A percentile compares a stretch with the other conserved stretches of the same genome.
These are phyloP conservation scores for Phialocephala sp. DNA, from an alignment of 2,329 filamentous ascomycete species.

Conservation along the genomic window DNA sequence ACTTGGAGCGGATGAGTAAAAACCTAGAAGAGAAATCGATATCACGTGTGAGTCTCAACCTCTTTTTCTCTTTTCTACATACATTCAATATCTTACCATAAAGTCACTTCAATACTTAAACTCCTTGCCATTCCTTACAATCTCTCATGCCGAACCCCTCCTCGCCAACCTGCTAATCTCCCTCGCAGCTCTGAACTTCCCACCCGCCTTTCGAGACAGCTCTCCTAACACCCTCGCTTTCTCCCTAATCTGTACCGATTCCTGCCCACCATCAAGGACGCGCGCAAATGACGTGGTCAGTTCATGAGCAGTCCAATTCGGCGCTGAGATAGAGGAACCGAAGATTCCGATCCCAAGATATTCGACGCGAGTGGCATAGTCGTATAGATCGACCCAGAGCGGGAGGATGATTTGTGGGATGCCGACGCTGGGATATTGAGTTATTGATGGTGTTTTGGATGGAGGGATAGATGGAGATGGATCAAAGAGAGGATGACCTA, in stretches of 20 bases:
- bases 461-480: background rate
- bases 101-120: too few species aligned
- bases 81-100: too few species aligned
- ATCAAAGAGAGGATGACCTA: conserved; percentile 38
- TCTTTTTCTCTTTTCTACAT: too few species aligned
- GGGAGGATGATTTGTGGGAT: conserved; percentile 53
- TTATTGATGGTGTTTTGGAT: background rate
- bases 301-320: background rate
- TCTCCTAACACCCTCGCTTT: background rate
- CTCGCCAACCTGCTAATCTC: conserved; percentile 1
- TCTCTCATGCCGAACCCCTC: too few species aligned
- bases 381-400: conserved; percentile 52
- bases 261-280: conserved; percentile 1
- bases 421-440: conserved; percentile 44
- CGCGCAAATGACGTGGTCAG: background rate
- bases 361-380: conserved; percentile 49
- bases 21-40: too few species aligned
- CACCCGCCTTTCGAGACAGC: background rate
- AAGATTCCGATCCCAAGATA: conserved; percentile 47
- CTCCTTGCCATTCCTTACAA: background rate
- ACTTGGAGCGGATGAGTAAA: too few species aligned
- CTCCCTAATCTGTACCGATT: background rate
- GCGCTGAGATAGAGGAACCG: background rate
- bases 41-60: too few species aligned
- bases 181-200: conserved; percentile 2